Conservation (phyloP, 2,329 filamentous ascomycete genomes). For the Daldinia sp. region DNA sequence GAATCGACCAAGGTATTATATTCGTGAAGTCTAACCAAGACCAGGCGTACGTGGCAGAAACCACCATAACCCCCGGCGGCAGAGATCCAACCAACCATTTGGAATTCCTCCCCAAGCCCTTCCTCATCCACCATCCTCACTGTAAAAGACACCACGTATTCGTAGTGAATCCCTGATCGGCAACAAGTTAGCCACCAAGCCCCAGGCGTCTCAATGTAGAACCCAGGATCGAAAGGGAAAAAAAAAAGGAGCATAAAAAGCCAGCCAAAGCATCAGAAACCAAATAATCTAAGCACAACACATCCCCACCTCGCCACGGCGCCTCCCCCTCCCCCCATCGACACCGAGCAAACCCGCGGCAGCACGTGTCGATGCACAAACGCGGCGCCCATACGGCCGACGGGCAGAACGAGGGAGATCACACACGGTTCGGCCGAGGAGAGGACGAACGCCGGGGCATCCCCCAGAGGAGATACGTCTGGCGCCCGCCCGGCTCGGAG, state of each 20-base stretch:
- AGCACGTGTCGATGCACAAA: conserved; percentile 50
- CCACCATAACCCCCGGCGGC: too few relatives aligned
- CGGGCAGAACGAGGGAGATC: conserved; percentile 19
- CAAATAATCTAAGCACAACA: conserved; percentile 47
- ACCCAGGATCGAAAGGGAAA: neutral
- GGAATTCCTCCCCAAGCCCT: neutral
- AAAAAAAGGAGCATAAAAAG: conserved; percentile 11
- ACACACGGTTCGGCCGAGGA: conserved; percentile 39
- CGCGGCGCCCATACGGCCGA: conserved; percentile 41
- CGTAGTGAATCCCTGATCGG: neutral
- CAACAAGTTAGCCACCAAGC: neutral
- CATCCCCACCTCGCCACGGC: conserved; percentile 46
- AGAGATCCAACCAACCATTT: too few relatives aligned
- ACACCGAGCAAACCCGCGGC: conserved; percentile 41
- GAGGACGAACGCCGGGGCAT: neutral
- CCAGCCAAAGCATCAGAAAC: conserved; percentile 40
- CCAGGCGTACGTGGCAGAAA: too few relatives aligned
- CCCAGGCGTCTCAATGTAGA: neutral
- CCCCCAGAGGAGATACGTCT: neutral
- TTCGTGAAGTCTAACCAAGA: neutral
- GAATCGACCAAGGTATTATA: too few relatives aligned
- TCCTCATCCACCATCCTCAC: neutral
- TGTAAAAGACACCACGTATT: neutral
- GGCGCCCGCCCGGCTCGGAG: conserved; percentile 32
- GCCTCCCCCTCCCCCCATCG: conserved; percentile 28